These are phyloP conservation scores for Dinochytrium kinnereticum DNA, from an alignment of 371 early-diverging fungal species.

Conservation along the genomic window DNA sequence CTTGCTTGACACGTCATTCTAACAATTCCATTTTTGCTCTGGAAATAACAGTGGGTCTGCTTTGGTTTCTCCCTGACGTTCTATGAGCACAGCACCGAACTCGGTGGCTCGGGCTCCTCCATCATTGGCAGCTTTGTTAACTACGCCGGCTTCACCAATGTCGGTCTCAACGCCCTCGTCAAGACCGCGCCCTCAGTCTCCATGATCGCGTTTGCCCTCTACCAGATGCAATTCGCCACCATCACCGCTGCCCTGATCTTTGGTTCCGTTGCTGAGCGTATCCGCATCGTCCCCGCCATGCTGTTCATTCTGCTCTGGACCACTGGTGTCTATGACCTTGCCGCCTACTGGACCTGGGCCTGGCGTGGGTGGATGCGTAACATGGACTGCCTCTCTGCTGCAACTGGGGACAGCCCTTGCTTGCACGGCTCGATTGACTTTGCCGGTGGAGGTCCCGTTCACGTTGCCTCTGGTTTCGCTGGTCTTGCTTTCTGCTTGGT, in stretches of 20 bases:
- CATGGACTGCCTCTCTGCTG: constrained; percentile 47
- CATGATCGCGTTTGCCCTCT: constrained; percentile 41
- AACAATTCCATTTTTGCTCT: constrained; percentile 1
- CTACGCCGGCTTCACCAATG: constrained; percentile 53
- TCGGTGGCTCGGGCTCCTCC: constrained; percentile 52
- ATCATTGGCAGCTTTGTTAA: constrained; percentile 86
- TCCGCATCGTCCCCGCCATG: constrained; percentile 82
- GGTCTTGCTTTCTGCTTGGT: constrained; percentile 86
- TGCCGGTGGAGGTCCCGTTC: constrained; percentile 92
- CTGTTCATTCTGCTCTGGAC: constrained; percentile 93
- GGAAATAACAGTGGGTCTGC: constrained; percentile 72
- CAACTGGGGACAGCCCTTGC: constrained; percentile 8
- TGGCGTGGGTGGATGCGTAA: constrained; percentile 79
- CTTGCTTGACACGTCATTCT: not conserved
- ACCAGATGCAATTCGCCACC: constrained; percentile 57
- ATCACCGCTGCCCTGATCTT: constrained; percentile 91
- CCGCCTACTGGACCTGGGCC: constrained; percentile 95
- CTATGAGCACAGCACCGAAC: constrained; percentile 47
- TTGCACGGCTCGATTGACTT: constrained; percentile 66
- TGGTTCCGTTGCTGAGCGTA: constrained; percentile 89
- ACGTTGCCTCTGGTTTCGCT: constrained; percentile 87
- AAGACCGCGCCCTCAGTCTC: constrained; percentile 35
- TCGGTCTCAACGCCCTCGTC: constrained; percentile 23
- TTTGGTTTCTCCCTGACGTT: constrained; percentile 92
- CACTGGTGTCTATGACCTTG: constrained; percentile 81